Base-by-base conservation (phyloP, 2,329 filamentous ascomycete species). In the Neopestalotiopsis sp. region DNA sequence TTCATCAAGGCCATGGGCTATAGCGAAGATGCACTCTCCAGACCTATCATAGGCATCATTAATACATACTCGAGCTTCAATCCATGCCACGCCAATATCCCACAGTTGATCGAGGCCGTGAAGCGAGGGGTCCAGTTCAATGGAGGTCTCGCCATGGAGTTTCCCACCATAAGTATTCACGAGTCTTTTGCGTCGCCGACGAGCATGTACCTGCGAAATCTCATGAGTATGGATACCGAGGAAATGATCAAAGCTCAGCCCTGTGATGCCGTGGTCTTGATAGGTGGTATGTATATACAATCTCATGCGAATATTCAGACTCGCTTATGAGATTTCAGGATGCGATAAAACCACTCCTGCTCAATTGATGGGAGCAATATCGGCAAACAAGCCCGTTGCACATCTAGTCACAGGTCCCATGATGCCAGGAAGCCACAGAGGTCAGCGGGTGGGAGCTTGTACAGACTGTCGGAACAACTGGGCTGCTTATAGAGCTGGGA, bases 181-280 rank as follows among this genome's bases (percentile, higher is more conserved):
- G 91, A 94, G 82, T 87, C 84, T 2, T 94, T 94, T 75, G 85
- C 91, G 0, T 83, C 86, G 59, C 91, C 91, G 2, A 93, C 91
- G 4, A 93, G 91, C 80, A 93, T 94, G 92, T 93, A 89, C 67
- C 75, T 94, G 62, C 80, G 92, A 40, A 94, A 94, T 72, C 75
- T 94, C 68, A 94, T 94, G 91, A 91, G 89, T 72, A 92, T 94
- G 90, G 92, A 94, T 75, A 94, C 92, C 0, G 92, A 94, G 77
- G 91, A 94, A 81, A 94, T 94, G 91, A 89, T 93, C 66, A 83
- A 83, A 58, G 91, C 91, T 0, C 91, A 94, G 78, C 91, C 91
- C 0, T 84, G 91, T 17, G 91, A 94, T 79, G 88, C 89, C 0
- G 88, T 89, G 10, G 85, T 92, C 14, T 83, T 91, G 71, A 90